Percentiles rank a stretch among this genome's conserved stretches.
Conservation (phyloP, 129 eudicot genomes). For the Helichrysum umbraculigerum region DNA sequence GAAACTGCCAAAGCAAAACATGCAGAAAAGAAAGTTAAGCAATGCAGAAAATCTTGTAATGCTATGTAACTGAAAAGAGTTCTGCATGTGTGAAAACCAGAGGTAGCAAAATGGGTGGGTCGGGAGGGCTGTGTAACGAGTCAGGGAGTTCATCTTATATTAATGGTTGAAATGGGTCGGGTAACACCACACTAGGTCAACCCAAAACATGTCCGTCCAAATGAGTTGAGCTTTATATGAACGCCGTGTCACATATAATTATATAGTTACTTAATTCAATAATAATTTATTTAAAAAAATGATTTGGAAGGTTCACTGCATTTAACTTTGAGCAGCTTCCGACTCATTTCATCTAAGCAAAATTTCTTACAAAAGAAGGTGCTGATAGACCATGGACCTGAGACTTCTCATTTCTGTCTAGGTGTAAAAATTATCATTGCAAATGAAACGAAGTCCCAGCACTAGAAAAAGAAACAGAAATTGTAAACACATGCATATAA, state of each 20-base stretch:
- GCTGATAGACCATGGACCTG: too few species aligned
- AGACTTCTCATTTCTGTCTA: background rate
- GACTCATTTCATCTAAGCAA: background rate
- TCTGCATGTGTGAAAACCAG: background rate
- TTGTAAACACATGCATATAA: background rate
- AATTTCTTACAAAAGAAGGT: background rate
- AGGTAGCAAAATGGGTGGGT: background rate
- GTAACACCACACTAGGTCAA: background rate
- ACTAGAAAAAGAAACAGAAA: background rate
- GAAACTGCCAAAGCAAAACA: constrained; percentile 55
- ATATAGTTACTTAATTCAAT: background rate
- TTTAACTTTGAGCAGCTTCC: background rate
- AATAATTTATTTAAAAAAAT: too few species aligned
- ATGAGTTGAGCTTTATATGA: background rate
- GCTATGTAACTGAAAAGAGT: background rate
- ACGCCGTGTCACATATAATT: background rate
- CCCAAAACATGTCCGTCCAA: background rate
- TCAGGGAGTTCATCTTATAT: background rate
- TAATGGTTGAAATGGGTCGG: background rate
- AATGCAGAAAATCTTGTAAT: constrained; percentile 6
- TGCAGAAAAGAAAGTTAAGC: background rate
- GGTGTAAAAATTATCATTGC: background rate
- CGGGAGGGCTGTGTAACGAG: background rate
- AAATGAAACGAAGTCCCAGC: background rate
- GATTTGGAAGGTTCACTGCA: background rate